phyloP scores from a whole-genome alignment of 164 flowering plant species.

The Sedum album region DNA sequence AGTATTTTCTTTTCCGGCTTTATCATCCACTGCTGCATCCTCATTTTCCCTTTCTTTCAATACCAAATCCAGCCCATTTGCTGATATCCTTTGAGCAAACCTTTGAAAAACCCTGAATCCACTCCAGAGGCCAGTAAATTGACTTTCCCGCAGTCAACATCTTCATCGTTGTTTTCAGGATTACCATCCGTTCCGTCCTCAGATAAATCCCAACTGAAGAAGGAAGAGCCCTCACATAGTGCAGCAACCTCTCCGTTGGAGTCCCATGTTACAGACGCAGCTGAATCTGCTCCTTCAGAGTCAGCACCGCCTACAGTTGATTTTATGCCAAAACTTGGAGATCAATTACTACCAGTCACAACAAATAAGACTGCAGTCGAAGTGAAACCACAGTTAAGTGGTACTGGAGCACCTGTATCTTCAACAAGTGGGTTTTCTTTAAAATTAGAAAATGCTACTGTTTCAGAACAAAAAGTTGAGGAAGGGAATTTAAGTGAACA shows the following conservation, averaged over 20 bases:
- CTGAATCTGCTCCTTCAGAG: slow-evolving; percentile 15
- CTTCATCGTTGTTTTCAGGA: slow-evolving; percentile 10
- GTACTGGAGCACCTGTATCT: slow-evolving; percentile 9
- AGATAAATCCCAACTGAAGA: not conserved
- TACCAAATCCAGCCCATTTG: not conserved
- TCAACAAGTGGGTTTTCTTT: slow-evolving; percentile 10
- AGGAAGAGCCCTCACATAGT: not conserved
- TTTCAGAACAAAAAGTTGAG: slow-evolving; percentile 11
- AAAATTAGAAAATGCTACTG: slow-evolving; percentile 17
- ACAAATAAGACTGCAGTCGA: not conserved
- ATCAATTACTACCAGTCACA: not conserved
- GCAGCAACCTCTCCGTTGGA: not conserved
- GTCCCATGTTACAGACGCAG: not conserved
- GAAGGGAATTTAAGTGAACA: slow-evolving; percentile 26
- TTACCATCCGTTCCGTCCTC: slow-evolving; percentile 10
- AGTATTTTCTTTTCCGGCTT: slow-evolving; percentile 18
- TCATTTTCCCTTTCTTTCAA: too few relatives aligned
- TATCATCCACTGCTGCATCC: slow-evolving; percentile 11
- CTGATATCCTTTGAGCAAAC: slow-evolving; percentile 9
- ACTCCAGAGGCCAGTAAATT: slow-evolving; percentile 15
- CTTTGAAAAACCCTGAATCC: slow-evolving; percentile 15
- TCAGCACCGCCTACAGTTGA: slow-evolving; percentile 10
- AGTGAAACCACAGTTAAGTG: not conserved
- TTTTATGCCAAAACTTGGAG: not conserved
- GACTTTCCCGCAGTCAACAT: slow-evolving; percentile 19